Percentiles rank a stretch among this genome's conserved stretches.
Evolutionary conservation across 2,329 filamentous ascomycete genomes (phyloP).

Genomic region (Beauveria australis): DNA sequence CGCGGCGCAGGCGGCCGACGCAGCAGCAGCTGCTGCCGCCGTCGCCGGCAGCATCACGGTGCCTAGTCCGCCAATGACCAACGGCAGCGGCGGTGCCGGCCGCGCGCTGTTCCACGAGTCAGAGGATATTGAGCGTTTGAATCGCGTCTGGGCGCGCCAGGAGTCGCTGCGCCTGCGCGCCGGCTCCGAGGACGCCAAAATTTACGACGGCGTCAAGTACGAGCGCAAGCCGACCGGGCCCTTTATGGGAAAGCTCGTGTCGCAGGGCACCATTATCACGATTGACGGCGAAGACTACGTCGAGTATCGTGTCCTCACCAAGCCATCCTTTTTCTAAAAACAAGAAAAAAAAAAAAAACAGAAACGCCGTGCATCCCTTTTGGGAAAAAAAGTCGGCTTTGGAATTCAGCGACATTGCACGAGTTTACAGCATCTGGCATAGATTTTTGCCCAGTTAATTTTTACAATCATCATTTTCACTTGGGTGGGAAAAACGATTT

Average conservation of each 20-base stretch:
- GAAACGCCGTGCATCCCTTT: background rate
- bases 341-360: conserved; percentile 6
- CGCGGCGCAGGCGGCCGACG: conserved; percentile 23
- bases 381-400: background rate
- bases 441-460: background rate
- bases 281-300: conserved; percentile 62
- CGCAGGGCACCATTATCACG: conserved; percentile 51
- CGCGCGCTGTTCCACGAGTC: conserved; percentile 34
- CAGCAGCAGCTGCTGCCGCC: conserved; percentile 20
- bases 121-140: conserved; percentile 41
- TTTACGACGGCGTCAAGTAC: conserved; percentile 53
- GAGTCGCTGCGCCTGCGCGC: conserved; percentile 38
- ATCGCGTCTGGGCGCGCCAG: conserved; percentile 48
- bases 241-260: conserved; percentile 56
- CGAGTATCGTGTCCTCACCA: conserved; percentile 57
- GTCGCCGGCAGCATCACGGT: conserved; percentile 9
- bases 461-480: background rate
- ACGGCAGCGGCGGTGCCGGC: conserved; percentile 17
- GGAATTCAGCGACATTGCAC: conserved; percentile 3
- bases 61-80: conserved; percentile 17
- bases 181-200: conserved; percentile 44
- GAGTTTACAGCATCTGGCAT: background rate
- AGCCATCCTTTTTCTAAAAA: conserved; percentile 50
- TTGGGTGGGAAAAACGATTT: background rate
- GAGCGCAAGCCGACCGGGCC: conserved; percentile 53